Percentiles rank a stretch among this genome's conserved stretches.
These are phyloP conservation scores for Cadophora malorum DNA, from an alignment of 2,329 filamentous ascomycete species.

Conservation along the genomic window DNA sequence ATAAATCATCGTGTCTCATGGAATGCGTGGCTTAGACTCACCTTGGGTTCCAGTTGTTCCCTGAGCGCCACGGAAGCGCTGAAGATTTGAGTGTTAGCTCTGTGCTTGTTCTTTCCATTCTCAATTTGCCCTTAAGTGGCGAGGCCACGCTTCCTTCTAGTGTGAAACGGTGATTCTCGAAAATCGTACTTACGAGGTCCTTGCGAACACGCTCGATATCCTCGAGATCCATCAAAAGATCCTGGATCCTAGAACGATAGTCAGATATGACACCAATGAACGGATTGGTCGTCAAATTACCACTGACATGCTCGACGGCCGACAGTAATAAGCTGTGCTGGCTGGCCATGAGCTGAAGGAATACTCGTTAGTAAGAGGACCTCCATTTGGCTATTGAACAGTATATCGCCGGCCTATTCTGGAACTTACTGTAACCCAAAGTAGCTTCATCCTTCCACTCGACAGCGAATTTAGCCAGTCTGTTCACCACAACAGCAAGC, in stretches of 20 bases:
- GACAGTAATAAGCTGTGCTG: slow-evolving; percentile 46
- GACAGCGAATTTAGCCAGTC: slow-evolving; percentile 74
- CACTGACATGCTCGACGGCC: slow-evolving; percentile 64
- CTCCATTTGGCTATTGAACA: not conserved
- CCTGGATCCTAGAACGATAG: slow-evolving; percentile 57
- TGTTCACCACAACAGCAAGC: slow-evolving; percentile 78
- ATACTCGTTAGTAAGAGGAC: not conserved
- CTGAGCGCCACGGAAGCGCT: slow-evolving; percentile 72
- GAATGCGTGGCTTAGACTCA: not conserved
- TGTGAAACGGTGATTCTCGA: too few species aligned
- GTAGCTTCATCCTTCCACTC: slow-evolving; percentile 76
- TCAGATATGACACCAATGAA: not conserved
- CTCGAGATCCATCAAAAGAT: slow-evolving; percentile 76
- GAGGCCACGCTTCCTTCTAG: too few species aligned
- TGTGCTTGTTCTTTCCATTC: too few species aligned
- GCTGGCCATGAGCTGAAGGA: slow-evolving; percentile 28
- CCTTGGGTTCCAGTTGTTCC: slow-evolving; percentile 75
- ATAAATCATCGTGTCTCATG: not conserved
- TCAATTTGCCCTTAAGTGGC: too few species aligned
- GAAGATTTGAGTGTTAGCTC: not conserved
- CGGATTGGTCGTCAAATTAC: slow-evolving; percentile 42
- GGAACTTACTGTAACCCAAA: slow-evolving; percentile 62
- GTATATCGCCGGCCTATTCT: too few species aligned
- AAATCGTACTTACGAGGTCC: slow-evolving; percentile 59
- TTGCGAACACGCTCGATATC: slow-evolving; percentile 73